Base-by-base conservation (phyloP, 1,284 basidiomycete genomes). In the Wolfiporia cocos region DNA sequence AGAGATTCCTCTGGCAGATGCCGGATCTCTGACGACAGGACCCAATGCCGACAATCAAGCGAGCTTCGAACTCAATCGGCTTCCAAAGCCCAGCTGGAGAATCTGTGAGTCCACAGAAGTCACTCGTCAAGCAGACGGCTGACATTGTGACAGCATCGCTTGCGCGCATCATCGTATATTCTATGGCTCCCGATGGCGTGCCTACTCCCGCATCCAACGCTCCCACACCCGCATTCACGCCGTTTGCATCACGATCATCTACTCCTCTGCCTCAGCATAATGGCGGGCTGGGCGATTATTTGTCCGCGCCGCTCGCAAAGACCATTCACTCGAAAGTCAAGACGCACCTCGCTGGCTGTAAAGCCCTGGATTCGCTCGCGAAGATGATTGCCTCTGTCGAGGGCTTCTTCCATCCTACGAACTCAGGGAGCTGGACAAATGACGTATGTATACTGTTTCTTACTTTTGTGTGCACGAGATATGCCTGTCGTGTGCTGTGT, bases 361-460 rank as follows among this genome's bases (percentile, higher is more conserved):
- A 83, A 61, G 91, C 92, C 3, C 68, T 97, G 43, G 91, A 94
- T 55, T 86, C 90, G 19, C 68, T 96, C 11, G 81, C 81, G 15
- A 83, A 83, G 58, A 69, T 96, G 47, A 82, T 97, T 47, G 89
- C 90, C 17, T 92, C 88, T 9, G 89, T 85, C 23, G 92, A 97
- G 64, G 86, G 78, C 46, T 92, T 89, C 65, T 93, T 92, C 62
- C 90, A 92, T 59, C 87, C 87, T 1, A 78, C 82, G 4, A 85
- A 84, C 52, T 79, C 81, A 2, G 83, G 83, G 4, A 67, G 71
- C 18, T 86, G 81, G 79, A 86, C 82, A 6, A 62, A 69, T 39
- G 74, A 86, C 70, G 77, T 82, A 67, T 52, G 82, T 51, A 17
- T 39, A 23, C 29, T 24, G 14, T 17, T 9, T 20, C 22, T 34